A percentile compares a stretch with the other conserved stretches of the same genome.
These are phyloP conservation scores for Melaleuca alternifolia DNA, from an alignment of 345 rosid genomes.

Conservation along the genomic window DNA sequence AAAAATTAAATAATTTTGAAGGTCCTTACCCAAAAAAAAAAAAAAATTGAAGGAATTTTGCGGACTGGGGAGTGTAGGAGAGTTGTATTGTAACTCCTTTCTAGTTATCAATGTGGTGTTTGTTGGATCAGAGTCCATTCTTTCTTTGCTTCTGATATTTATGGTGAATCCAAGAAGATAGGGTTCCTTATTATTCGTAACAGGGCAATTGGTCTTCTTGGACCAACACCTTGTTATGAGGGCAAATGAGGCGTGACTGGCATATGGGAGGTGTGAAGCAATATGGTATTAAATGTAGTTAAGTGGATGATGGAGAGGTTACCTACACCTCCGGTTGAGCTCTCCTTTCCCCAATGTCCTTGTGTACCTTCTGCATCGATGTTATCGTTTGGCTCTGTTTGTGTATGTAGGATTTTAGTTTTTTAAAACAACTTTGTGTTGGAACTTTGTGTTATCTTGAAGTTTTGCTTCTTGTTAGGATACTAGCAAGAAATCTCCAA, in stretches of 20 bases:
- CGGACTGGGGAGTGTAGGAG: neutral
- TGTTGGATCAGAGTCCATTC: neutral
- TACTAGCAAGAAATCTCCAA: constrained; percentile 84
- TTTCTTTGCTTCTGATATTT: neutral
- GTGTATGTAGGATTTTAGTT: neutral
- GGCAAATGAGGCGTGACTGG: neutral
- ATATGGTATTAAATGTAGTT: neutral
- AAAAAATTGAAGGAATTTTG: neutral
- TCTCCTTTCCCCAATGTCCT: neutral
- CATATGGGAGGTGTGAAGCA: neutral
- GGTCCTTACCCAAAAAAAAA: too few species aligned
- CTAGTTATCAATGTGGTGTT: neutral
- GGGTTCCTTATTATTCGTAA: neutral
- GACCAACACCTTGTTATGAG: neutral
- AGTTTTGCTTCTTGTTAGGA: constrained; percentile 31
- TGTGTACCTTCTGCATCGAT: neutral
- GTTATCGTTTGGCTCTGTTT: neutral
- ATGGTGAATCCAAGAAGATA: neutral
- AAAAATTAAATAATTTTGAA: neutral
- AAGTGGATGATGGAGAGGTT: neutral
- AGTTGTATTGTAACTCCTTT: neutral
- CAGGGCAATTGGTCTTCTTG: neutral
- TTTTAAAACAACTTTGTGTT: neutral
- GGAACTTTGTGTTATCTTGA: neutral
- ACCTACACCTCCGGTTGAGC: neutral